phyloP scores from a whole-genome alignment of 495 filamentous ascomycete genomes.

The Trichoderma parareesei region DNA sequence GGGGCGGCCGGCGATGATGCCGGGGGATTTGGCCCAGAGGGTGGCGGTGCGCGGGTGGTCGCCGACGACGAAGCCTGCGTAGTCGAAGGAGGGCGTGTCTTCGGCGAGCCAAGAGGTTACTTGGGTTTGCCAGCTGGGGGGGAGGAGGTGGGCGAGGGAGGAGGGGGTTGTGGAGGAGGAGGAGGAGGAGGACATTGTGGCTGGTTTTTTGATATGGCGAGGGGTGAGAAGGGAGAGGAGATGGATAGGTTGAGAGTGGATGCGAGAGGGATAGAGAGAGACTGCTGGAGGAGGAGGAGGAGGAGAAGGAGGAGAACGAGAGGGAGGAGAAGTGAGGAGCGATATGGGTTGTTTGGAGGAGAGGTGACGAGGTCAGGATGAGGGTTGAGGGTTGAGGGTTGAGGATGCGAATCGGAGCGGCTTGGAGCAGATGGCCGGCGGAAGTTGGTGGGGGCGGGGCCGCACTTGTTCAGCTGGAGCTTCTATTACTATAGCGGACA shows the following conservation, averaged over 20 bases:
- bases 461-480: neutral
- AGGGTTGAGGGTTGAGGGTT: too few species aligned
- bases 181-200: neutral
- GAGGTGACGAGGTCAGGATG: too few species aligned
- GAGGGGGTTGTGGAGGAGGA: neutral
- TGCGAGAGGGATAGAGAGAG: neutral
- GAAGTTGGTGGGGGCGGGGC: constrained; percentile 1
- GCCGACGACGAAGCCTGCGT: constrained; percentile 94
- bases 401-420: neutral
- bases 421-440: neutral
- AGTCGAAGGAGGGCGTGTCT: constrained; percentile 93
- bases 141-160: constrained; percentile 66
- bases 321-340: too few species aligned
- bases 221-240: neutral
- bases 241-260: neutral
- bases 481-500: too few species aligned
- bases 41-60: constrained; percentile 67
- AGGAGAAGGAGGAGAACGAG: too few species aligned
- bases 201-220: neutral
- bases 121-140: constrained; percentile 70
- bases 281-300: too few species aligned
- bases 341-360: too few species aligned
- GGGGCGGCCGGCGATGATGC: constrained; percentile 83
- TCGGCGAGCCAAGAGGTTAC: constrained; percentile 84
- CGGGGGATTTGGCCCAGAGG: constrained; percentile 79